Percentiles rank a stretch among this genome's conserved stretches.
These are phyloP conservation scores for Macrolepiota albuminosa DNA, from an alignment of 768 basidiomycete species.

Conservation along the genomic window DNA sequence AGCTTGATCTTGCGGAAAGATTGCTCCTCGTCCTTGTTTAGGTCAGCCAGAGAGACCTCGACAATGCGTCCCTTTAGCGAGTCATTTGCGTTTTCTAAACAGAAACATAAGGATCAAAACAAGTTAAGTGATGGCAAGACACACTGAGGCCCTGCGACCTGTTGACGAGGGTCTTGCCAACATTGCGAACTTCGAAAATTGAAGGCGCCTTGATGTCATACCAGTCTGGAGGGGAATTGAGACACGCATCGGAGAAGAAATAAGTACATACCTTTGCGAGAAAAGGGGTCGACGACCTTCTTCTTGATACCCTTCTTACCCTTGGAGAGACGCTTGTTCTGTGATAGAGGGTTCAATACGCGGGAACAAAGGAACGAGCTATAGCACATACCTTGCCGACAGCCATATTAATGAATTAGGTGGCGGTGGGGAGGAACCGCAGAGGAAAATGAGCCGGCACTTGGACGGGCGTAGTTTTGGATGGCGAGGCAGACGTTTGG, in stretches of 20 bases:
- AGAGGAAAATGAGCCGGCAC: slow-evolving; percentile 36
- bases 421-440: slow-evolving; percentile 36
- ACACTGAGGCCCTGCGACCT: slow-evolving; percentile 95
- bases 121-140: slow-evolving; percentile 29
- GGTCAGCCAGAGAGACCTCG: slow-evolving; percentile 93
- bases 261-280: slow-evolving; percentile 79
- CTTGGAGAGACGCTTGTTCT: slow-evolving; percentile 99
- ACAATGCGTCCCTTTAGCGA: slow-evolving; percentile 95
- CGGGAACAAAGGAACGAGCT: neutral
- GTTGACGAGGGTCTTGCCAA: slow-evolving; percentile 99
- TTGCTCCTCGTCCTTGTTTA: slow-evolving; percentile 99
- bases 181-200: slow-evolving; percentile 93
- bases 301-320: slow-evolving; percentile 99
- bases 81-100: slow-evolving; percentile 94
- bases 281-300: slow-evolving; percentile 99
- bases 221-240: slow-evolving; percentile 66
- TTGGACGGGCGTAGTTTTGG: slow-evolving; percentile 47
- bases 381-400: slow-evolving; percentile 72
- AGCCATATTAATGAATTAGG: slow-evolving; percentile 59
- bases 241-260: neutral
- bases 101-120: slow-evolving; percentile 1
- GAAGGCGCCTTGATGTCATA: slow-evolving; percentile 99
- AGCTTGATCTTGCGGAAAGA: slow-evolving; percentile 99
- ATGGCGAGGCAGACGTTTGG: slow-evolving; percentile 20
- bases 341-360: slow-evolving; percentile 25